These are phyloP conservation scores for Panellus pusillus DNA, from an alignment of 768 basidiomycete genomes.

Conservation along the genomic window DNA sequence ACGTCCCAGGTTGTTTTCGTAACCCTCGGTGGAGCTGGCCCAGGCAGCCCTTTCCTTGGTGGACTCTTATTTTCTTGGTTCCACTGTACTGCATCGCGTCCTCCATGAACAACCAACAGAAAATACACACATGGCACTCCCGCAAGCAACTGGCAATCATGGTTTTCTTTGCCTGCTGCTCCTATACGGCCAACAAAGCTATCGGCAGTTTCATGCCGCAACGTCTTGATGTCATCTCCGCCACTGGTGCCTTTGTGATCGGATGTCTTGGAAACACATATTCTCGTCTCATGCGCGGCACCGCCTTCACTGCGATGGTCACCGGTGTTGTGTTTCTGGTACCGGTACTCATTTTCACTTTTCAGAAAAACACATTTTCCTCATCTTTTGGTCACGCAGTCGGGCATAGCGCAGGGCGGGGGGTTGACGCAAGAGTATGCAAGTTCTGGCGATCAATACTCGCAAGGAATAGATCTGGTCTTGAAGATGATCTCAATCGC, in stretches of 20 bases:
- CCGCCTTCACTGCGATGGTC: constrained; percentile 90
- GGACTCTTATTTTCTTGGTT: constrained; percentile 75
- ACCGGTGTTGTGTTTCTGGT: constrained; percentile 90
- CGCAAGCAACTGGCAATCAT: constrained; percentile 65
- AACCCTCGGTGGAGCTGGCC: constrained; percentile 77
- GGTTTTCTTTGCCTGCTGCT: constrained; percentile 75
- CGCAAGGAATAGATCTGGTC: constrained; percentile 76
- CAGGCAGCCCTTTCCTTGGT: constrained; percentile 77
- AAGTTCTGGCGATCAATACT: constrained; percentile 67
- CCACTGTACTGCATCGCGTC: constrained; percentile 73
- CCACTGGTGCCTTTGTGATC: constrained; percentile 75
- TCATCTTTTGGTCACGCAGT: constrained; percentile 39
- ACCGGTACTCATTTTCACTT: constrained; percentile 55
- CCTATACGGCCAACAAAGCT: constrained; percentile 69
- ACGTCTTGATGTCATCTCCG: constrained; percentile 72
- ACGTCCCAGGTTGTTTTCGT: constrained; percentile 66
- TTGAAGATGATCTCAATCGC: constrained; percentile 83
- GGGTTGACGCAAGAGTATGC: constrained; percentile 63
- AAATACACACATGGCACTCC: constrained; percentile 31
- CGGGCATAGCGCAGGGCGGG: constrained; percentile 74
- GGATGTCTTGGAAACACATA: constrained; percentile 83
- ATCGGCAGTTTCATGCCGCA: constrained; percentile 62
- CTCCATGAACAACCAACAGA: constrained; percentile 79
- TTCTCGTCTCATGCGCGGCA: constrained; percentile 71
- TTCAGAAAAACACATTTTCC: constrained; percentile 6